phyloP scores from a whole-genome alignment of 257 asterid genomes.

The Linderniella brevidens region DNA sequence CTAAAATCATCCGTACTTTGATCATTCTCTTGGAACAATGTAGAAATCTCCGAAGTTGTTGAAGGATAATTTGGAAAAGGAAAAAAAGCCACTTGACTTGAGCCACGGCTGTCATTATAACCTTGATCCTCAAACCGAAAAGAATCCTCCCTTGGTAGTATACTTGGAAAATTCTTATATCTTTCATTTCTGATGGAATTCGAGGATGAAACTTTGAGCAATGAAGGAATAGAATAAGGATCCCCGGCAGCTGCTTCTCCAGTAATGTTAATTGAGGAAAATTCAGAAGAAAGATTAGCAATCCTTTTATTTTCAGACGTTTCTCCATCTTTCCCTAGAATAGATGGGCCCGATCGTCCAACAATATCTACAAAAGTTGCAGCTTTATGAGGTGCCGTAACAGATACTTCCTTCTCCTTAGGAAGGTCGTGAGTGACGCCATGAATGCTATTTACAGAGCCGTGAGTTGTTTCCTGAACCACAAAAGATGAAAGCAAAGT shows the following conservation, averaged over 20 bases:
- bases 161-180: slow-evolving; percentile 9
- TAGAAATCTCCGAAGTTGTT: slow-evolving; percentile 18
- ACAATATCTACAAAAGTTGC: slow-evolving; percentile 74
- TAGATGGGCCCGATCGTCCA: slow-evolving; percentile 43
- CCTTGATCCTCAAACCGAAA: slow-evolving; percentile 20
- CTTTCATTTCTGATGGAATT: slow-evolving; percentile 8
- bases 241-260: slow-evolving; percentile 14
- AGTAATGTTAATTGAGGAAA: slow-evolving; percentile 15
- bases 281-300: slow-evolving; percentile 14
- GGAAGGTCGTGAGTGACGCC: slow-evolving; percentile 15
- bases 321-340: slow-evolving; percentile 36
- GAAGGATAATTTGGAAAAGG: slow-evolving; percentile 30
- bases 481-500: slow-evolving; percentile 7
- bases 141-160: slow-evolving; percentile 26
- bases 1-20: slow-evolving; percentile 30
- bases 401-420: slow-evolving; percentile 34
- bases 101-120: slow-evolving; percentile 22
- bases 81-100: slow-evolving; percentile 19
- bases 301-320: slow-evolving; percentile 18
- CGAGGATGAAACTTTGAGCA: slow-evolving; percentile 9
- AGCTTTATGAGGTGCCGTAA: slow-evolving; percentile 31
- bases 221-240: slow-evolving; percentile 13
- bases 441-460: slow-evolving; percentile 18
- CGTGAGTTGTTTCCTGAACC: slow-evolving; percentile 32
- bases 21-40: slow-evolving; percentile 23